These are phyloP conservation scores for Ricinus communis DNA, from an alignment of 345 rosid genomes.

Conservation along the genomic window DNA sequence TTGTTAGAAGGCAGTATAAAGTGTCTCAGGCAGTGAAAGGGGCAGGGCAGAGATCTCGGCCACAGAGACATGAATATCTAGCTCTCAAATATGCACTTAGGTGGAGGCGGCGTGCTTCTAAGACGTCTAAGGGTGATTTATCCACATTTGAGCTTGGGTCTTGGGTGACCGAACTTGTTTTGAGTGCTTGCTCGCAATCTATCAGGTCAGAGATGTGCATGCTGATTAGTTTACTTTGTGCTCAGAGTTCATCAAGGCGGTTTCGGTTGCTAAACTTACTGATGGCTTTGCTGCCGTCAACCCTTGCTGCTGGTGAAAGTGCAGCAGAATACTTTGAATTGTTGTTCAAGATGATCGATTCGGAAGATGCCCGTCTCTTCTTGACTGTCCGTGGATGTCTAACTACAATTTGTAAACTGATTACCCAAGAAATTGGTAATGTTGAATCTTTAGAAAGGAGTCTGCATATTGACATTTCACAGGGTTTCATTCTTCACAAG, in stretches of 20 bases:
- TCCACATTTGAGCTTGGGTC: constrained; percentile 87
- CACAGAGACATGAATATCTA: constrained; percentile 75
- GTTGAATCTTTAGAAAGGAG: constrained; percentile 90
- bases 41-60: constrained; percentile 64
- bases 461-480: constrained; percentile 93
- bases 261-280: constrained; percentile 79
- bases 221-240: constrained; percentile 78
- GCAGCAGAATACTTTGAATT: constrained; percentile 94
- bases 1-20: constrained; percentile 96
- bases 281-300: constrained; percentile 76
- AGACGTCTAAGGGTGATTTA: constrained; percentile 59
- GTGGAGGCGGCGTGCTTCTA: constrained; percentile 76
- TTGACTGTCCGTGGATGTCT: constrained; percentile 90
- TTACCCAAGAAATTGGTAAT: constrained; percentile 86
- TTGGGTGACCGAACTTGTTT: constrained; percentile 94
- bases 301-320: constrained; percentile 93
- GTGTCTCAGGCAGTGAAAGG: constrained; percentile 73
- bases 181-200: constrained; percentile 98
- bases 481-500: constrained; percentile 96
- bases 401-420: constrained; percentile 69
- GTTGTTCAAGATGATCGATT: constrained; percentile 85
- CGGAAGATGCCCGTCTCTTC: constrained; percentile 91
- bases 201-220: constrained; percentile 98
- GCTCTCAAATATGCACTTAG: constrained; percentile 87
- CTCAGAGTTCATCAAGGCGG: constrained; percentile 77